Conservation (phyloP, 2,329 filamentous ascomycete species). For the Neofusicoccum sp. region DNA sequence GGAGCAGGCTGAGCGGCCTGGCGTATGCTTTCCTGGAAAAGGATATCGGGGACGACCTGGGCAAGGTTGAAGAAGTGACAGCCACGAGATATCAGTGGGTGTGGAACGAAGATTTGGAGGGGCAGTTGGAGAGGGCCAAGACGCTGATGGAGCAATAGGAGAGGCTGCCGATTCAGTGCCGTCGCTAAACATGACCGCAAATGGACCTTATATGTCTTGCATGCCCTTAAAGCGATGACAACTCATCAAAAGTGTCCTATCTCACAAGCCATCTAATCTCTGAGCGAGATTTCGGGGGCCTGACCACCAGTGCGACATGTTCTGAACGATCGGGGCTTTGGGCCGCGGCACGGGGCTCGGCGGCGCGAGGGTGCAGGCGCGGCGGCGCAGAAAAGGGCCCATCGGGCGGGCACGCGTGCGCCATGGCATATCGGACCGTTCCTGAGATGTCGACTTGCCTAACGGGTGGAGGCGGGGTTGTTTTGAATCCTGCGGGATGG, state of each 20-base stretch:
- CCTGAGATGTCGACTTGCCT: not conserved
- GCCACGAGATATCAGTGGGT: conserved; percentile 30
- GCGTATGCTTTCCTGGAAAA: conserved; percentile 27
- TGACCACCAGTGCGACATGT: not conserved
- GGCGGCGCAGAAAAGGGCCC: not conserved
- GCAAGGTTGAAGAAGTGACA: conserved; percentile 24
- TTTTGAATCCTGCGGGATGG: not conserved
- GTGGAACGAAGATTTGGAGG: conserved; percentile 35
- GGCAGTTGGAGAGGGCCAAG: conserved; percentile 28
- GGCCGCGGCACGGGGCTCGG: not conserved
- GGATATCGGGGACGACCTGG: conserved; percentile 27
- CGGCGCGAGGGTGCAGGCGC: too few relatives aligned
- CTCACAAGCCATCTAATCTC: not conserved
- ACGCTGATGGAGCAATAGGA: conserved; percentile 17
- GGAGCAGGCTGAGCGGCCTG: conserved; percentile 37
- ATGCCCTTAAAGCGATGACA: not conserved
- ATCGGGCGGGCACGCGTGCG: too few relatives aligned
- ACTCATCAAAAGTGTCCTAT: not conserved
- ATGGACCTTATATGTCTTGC: not conserved
- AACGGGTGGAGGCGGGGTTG: not conserved
- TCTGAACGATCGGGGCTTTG: not conserved
- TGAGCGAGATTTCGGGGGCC: not conserved
- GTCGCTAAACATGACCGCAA: not conserved
- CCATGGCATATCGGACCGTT: not conserved
- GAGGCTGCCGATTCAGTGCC: not conserved